Percentiles rank a stretch among this genome's conserved stretches.
Conservation (phyloP, 371 early-diverging fungal genomes). For the Neoconidiobolus thromboides region DNA sequence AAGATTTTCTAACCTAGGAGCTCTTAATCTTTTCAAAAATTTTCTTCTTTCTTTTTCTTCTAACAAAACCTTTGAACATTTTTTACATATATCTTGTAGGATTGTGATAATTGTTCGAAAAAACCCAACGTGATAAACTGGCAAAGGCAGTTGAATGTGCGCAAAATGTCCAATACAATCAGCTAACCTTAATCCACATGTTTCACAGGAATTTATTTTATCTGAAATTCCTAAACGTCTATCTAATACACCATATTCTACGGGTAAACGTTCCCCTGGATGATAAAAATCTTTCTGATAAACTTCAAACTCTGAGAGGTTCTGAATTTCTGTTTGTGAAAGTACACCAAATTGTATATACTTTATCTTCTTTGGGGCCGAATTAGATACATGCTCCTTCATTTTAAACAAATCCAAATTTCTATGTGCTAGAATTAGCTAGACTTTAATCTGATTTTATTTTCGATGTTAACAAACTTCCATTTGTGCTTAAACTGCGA, state of each 20-base stretch:
- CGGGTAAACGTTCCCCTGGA: slow-evolving; percentile 47
- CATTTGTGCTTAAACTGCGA: no score
- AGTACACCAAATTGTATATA: slow-evolving; percentile 81
- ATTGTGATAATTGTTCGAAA: slow-evolving; percentile 78
- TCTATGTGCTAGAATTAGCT: no score
- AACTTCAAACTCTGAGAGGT: slow-evolving; percentile 72
- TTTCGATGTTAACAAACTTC: no score
- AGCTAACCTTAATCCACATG: slow-evolving; percentile 74
- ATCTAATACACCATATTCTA: slow-evolving; percentile 79
- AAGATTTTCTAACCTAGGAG: slow-evolving; percentile 63
- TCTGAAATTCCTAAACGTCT: slow-evolving; percentile 76
- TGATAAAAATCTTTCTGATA: slow-evolving; percentile 78
- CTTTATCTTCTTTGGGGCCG: slow-evolving; percentile 25
- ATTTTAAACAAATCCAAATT: neutral
- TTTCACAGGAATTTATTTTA: slow-evolving; percentile 69
- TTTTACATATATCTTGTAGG: slow-evolving; percentile 96
- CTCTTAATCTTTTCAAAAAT: slow-evolving; percentile 49
- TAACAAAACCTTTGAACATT: slow-evolving; percentile 72
- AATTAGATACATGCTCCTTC: neutral
- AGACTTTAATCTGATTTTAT: no score
- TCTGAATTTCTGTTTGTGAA: slow-evolving; percentile 61
- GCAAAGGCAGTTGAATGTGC: slow-evolving; percentile 79
- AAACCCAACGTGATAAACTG: slow-evolving; percentile 97
- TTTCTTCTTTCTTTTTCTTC: slow-evolving; percentile 59
- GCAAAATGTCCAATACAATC: slow-evolving; percentile 99